Conservation (phyloP, 345 rosid species). For the Eucalyptus caleyi region DNA sequence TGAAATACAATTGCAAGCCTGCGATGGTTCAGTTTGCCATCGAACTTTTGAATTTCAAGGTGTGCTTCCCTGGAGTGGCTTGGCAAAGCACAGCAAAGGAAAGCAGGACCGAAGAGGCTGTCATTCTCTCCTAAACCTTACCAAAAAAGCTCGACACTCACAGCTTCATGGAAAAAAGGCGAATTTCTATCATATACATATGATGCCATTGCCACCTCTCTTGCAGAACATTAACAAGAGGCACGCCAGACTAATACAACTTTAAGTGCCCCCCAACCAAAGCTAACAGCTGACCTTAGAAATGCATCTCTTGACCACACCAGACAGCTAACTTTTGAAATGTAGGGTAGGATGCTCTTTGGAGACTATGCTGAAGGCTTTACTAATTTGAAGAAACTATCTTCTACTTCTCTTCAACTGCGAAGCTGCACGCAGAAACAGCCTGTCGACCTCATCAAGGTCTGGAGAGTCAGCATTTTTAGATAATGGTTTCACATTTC, state of each 20-base stretch:
- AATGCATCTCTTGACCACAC: neutral
- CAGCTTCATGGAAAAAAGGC: neutral
- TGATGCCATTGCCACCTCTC: neutral
- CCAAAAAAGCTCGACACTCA: neutral
- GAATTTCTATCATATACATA: neutral
- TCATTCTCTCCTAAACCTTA: neutral
- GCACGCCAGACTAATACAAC: neutral
- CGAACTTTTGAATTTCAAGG: neutral
- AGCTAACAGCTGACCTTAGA: neutral
- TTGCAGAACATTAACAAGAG: neutral
- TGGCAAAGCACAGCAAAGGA: neutral
- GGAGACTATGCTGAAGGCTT: neutral
- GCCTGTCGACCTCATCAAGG: conserved; percentile 68
- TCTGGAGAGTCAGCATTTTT: conserved; percentile 31
- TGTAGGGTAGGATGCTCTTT: neutral
- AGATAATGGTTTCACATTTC: conserved; percentile 1
- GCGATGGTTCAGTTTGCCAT: neutral
- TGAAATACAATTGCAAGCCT: neutral
- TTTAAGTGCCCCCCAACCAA: neutral
- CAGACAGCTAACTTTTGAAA: neutral
- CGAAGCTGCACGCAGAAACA: conserved; percentile 78
- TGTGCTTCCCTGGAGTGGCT: neutral
- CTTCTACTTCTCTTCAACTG: conserved; percentile 51
- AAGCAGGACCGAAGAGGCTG: neutral
- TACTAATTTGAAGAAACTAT: neutral